These are phyloP conservation scores for Papiliotrema terrestris DNA, from an alignment of 1,284 basidiomycete species.

Conservation along the genomic window DNA sequence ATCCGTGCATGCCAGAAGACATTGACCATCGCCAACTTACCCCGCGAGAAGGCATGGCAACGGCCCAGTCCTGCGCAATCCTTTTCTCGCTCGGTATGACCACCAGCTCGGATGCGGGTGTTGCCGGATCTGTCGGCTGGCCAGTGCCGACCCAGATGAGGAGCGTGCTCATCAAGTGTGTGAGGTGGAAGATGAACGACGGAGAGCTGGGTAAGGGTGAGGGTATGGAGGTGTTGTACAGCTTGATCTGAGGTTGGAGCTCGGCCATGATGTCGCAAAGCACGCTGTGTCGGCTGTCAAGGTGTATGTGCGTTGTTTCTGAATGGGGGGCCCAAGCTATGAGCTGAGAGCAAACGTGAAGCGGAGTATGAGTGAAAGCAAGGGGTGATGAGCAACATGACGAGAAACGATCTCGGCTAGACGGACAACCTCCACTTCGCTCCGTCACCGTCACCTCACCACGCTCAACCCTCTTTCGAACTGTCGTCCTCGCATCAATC, in stretches of 20 bases:
- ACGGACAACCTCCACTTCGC: not conserved
- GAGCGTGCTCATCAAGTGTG: constrained; percentile 65
- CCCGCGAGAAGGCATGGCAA: constrained; percentile 66
- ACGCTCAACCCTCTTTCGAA: not conserved
- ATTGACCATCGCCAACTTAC: constrained; percentile 50
- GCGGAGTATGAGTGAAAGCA: too few relatives aligned
- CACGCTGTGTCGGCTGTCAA: too few relatives aligned
- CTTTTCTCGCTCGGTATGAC: constrained; percentile 49
- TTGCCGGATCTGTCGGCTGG: constrained; percentile 8
- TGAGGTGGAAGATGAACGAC: constrained; percentile 65
- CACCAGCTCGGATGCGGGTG: not conserved
- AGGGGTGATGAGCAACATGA: too few relatives aligned
- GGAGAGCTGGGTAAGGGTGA: constrained; percentile 50
- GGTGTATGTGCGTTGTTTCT: too few relatives aligned
- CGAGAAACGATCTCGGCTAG: not conserved
- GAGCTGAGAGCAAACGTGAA: too few relatives aligned
- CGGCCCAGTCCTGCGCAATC: constrained; percentile 74
- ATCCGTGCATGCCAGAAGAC: too few relatives aligned
- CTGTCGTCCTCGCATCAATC: not conserved
- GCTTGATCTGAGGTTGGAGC: constrained; percentile 21
- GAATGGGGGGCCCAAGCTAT: too few relatives aligned
- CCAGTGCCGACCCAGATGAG: constrained; percentile 76
- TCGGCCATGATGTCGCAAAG: not conserved
- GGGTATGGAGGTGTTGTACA: constrained; percentile 29
- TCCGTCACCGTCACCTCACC: not conserved